These are phyloP conservation scores for Mycena vitilis DNA, from an alignment of 768 basidiomycete genomes.

Conservation along the genomic window DNA sequence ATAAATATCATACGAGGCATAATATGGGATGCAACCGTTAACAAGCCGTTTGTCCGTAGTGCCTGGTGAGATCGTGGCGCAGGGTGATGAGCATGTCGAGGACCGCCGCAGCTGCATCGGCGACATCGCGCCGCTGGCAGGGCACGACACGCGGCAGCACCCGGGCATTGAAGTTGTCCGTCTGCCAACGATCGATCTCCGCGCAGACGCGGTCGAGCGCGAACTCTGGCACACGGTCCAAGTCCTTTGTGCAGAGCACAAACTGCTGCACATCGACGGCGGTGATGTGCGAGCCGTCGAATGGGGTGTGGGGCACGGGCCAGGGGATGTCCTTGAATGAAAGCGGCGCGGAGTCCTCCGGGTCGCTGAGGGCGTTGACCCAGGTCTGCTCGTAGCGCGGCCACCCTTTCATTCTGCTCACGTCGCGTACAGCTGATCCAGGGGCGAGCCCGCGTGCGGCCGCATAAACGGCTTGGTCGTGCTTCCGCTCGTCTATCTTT, in stretches of 20 bases:
- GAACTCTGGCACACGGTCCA: neutral
- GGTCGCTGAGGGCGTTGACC: neutral
- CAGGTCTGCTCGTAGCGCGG: slow-evolving; percentile 6
- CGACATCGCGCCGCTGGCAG: neutral
- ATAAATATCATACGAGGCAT: neutral
- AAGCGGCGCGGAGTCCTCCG: slow-evolving; percentile 3
- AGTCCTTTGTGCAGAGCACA: neutral
- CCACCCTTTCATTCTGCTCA: neutral
- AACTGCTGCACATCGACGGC: slow-evolving; percentile 17
- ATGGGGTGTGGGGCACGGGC: slow-evolving; percentile 1
- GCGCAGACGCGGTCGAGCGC: neutral
- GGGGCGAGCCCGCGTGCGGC: neutral
- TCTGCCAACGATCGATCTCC: slow-evolving; percentile 23
- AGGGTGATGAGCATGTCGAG: slow-evolving; percentile 21
- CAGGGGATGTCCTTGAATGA: slow-evolving; percentile 21
- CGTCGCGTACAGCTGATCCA: too few relatives aligned
- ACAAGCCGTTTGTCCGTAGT: neutral
- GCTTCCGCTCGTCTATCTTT: neutral
- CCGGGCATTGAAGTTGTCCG: neutral
- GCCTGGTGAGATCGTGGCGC: neutral
- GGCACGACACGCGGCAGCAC: slow-evolving; percentile 16
- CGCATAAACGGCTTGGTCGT: neutral
- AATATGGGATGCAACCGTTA: neutral
- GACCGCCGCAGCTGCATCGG: slow-evolving; percentile 8
- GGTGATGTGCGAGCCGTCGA: slow-evolving; percentile 15